Base-by-base conservation (phyloP, 371 early-diverging fungal species). In the Aphelidium insulamus region DNA sequence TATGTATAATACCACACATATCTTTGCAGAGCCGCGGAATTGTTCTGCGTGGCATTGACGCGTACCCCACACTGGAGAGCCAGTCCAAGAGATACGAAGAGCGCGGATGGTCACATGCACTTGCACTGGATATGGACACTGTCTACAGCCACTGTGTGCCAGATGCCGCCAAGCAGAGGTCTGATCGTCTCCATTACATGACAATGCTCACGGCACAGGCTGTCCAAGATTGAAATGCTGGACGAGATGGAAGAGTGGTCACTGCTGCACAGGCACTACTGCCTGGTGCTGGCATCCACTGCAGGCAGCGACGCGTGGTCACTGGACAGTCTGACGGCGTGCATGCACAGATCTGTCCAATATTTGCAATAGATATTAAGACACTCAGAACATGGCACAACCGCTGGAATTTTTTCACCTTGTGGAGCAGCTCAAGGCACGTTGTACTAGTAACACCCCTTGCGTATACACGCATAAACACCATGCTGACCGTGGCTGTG, bases 211-310 rank as follows among this genome's bases (percentile, higher is more conserved):
- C 22, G 26, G n/a, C 23, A 17, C 22, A 69, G 91, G 26, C 59
- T 91, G 25, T 52, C 67, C 11, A 48, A 48, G 34, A 43, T 88
- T 20, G 90, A 92, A 45, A 66, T 84, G 6, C 59, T 92, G 38
- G 90, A 92, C 45, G 92, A 92, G 52, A 44, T 85, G 26, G 94
- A 92, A 51, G 94, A 87, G 52, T 87, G 90, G 79, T 50, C 50
- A 14, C 41, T 92, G 12, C 53, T 92, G 21, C 65, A 73, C 0
- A 57, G 52, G 2, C 94, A 92, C 52, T 92, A 92, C 38, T 87
- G 85, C 27, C 57, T 88, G 30, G 69, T 76, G 0, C 82, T 81
- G 82, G 83, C 78, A 11, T 33, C n/a, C n/a, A n/a, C n/a, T n/a
- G n/a, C n/a, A n/a, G n/a, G n/a, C n/a, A n/a, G n/a, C n/a, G n/a